Evolutionary conservation across 2,329 filamentous ascomycete genomes (phyloP).

Genomic region (Xylaria sp.): DNA sequence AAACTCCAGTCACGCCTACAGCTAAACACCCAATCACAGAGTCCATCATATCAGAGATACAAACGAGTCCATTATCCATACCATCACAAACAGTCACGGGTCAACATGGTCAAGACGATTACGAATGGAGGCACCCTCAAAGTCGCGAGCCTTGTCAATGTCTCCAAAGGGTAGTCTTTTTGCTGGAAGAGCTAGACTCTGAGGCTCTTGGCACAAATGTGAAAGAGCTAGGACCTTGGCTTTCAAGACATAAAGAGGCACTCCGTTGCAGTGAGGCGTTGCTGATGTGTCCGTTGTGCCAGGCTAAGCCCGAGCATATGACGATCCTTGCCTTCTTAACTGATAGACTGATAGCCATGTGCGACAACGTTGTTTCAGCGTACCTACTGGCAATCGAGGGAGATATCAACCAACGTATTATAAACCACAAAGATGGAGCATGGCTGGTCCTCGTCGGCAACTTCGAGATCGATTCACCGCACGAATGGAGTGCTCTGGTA

Average conservation of each 20-base stretch:
- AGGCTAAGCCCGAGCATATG: conserved; percentile 27
- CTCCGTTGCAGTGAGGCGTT: conserved; percentile 31
- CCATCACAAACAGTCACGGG: not conserved
- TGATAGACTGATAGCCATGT: conserved; percentile 26
- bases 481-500: conserved; percentile 28
- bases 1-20: conserved; percentile 16
- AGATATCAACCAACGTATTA: not conserved
- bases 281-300: conserved; percentile 26
- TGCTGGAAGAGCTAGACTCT: conserved; percentile 29
- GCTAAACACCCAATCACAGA: not conserved
- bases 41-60: conserved; percentile 18
- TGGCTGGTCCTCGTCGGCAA: conserved; percentile 25
- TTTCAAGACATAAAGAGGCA: conserved; percentile 30
- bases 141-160: conserved; percentile 23
- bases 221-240: conserved; percentile 28
- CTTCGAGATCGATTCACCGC: conserved; percentile 27
- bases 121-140: conserved; percentile 11
- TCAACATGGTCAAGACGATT: conserved; percentile 3
- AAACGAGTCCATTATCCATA: conserved; percentile 2
- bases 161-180: conserved; percentile 23
- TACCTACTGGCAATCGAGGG: conserved; percentile 18
- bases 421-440: conserved; percentile 5
- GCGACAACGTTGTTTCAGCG: conserved; percentile 19
- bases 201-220: not conserved
- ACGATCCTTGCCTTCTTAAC: conserved; percentile 28